These are phyloP conservation scores for Arthrobotrys sinensis DNA, from an alignment of 2,329 filamentous ascomycete genomes.

Conservation along the genomic window DNA sequence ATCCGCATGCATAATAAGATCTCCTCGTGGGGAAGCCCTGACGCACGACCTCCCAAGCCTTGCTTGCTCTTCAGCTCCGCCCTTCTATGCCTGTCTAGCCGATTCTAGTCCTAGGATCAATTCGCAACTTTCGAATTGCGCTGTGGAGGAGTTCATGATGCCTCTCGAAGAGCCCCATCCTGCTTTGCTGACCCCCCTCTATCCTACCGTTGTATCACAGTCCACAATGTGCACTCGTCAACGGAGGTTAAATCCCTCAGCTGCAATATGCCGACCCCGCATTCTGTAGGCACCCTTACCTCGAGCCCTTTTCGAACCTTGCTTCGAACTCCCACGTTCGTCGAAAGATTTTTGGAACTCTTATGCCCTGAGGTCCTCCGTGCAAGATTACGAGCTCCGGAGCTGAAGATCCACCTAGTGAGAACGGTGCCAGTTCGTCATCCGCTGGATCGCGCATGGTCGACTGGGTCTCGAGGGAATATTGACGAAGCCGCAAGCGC, in stretches of 20 bases:
- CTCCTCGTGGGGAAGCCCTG: slow-evolving; percentile 56
- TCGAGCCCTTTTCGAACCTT: slow-evolving; percentile 42
- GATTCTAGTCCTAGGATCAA: slow-evolving; percentile 27
- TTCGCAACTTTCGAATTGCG: slow-evolving; percentile 21
- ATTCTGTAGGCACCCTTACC: slow-evolving; percentile 58
- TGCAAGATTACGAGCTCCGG: slow-evolving; percentile 57
- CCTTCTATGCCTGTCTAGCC: slow-evolving; percentile 34
- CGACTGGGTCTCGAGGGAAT: slow-evolving; percentile 12
- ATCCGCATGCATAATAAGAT: slow-evolving; percentile 54
- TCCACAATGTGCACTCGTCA: slow-evolving; percentile 18
- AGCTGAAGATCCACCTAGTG: slow-evolving; percentile 49
- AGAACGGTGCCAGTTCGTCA: neutral
- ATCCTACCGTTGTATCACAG: slow-evolving; percentile 11
- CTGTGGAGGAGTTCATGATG: slow-evolving; percentile 42
- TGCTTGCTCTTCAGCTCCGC: slow-evolving; percentile 39
- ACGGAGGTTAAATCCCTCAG: slow-evolving; percentile 59
- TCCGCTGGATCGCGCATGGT: slow-evolving; percentile 35
- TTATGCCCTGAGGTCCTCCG: slow-evolving; percentile 42
- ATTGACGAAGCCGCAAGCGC: slow-evolving; percentile 34
- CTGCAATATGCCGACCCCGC: slow-evolving; percentile 59
- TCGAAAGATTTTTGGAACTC: slow-evolving; percentile 32
- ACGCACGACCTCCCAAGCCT: slow-evolving; percentile 30
- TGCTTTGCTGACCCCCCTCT: slow-evolving; percentile 31
- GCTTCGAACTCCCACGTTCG: slow-evolving; percentile 42
- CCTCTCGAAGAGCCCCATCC: slow-evolving; percentile 43